Evolutionary conservation across 257 asterid genomes (phyloP), one percentile per base, ranked within the genome.

Genomic region (Ilex aquifolium): DNA sequence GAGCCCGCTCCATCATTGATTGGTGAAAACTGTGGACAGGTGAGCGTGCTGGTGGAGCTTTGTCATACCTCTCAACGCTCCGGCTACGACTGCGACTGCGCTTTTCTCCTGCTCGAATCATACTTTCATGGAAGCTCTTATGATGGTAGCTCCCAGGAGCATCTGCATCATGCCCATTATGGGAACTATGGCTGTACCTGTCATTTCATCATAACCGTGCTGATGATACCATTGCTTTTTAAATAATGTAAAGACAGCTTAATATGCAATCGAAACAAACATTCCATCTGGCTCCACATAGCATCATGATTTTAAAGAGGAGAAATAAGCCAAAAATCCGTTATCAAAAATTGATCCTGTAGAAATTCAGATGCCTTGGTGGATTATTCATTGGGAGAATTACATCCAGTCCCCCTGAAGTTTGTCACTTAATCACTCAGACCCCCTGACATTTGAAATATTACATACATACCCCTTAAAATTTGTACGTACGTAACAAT

Each of bases 51-150:
- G 42, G 69, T 59, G 77, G 79, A 32, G 65, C 72, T 48, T 61
- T 72, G 44, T 68, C 72, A 60, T 77, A 82, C 76, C 92, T 81
- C 56, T 84, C 91, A 6, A 76, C 42, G 59, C 95, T 88, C 32
- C 84, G 82, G 67, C 95, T 82, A 6, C 88, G 15, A 21, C 57
- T 80, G 80, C 29, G 82, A 50, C 74, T 74, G 54, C 67, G 77
- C 65, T 30, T 70, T 69, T 80, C 81, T 21, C 69, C 53, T 61
- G 62, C 70, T 48, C 59, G 68, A 44, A 72, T 63, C 66, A 61
- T 60, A 30, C 54, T 73, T 32, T 80, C 87, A 14, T 82, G 84
- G 70, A 71, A 84, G 80, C 88, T 85, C 76, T 71, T 79, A 6
- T 57, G 13, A 29, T 65, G 80, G 73, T 48, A 75, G 71, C 84